A percentile compares a stretch with the other conserved stretches of the same genome.
Conservation (phyloP, 139 green algal genomes). For the Tetratostichococcus sp. region DNA sequence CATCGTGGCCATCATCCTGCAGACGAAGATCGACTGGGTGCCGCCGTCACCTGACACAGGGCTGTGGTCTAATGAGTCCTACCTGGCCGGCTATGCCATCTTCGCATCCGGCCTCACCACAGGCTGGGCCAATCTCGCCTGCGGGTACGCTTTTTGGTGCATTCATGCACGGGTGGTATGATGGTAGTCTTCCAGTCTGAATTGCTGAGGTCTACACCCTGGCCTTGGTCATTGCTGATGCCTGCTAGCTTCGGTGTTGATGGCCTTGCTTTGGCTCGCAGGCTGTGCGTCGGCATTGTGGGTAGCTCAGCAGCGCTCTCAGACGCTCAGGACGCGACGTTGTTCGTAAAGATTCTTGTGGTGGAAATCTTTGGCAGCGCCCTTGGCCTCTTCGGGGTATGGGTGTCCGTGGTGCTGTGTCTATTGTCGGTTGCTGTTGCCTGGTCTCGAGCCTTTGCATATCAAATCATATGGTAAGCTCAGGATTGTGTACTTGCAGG, state of each 20-base stretch:
- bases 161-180: too few relatives aligned
- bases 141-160: constrained; percentile 39
- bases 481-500: constrained; percentile 7
- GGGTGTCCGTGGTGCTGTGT: too few relatives aligned
- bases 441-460: too few relatives aligned
- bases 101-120: constrained; percentile 89
- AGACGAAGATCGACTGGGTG: constrained; percentile 88
- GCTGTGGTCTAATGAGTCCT: constrained; percentile 20
- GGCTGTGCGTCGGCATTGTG: constrained; percentile 97
- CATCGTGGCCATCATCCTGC: constrained; percentile 98
- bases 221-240: too few relatives aligned
- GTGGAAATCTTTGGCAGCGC: constrained; percentile 99
- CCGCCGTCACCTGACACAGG: constrained; percentile 17
- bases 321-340: constrained; percentile 93
- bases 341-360: constrained; percentile 99
- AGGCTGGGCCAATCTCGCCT: constrained; percentile 95
- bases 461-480: too few relatives aligned
- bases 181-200: too few relatives aligned
- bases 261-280: too few relatives aligned
- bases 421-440: too few relatives aligned
- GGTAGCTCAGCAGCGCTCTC: constrained; percentile 92
- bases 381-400: constrained; percentile 80
- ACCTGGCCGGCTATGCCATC: constrained; percentile 87
- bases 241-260: too few relatives aligned
- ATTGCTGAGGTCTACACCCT: too few relatives aligned